Evolutionary conservation across 78 protist genomes (phyloP), one percentile per base, ranked within the genome.

Genomic region (Dictyostelium intermedium): DNA sequence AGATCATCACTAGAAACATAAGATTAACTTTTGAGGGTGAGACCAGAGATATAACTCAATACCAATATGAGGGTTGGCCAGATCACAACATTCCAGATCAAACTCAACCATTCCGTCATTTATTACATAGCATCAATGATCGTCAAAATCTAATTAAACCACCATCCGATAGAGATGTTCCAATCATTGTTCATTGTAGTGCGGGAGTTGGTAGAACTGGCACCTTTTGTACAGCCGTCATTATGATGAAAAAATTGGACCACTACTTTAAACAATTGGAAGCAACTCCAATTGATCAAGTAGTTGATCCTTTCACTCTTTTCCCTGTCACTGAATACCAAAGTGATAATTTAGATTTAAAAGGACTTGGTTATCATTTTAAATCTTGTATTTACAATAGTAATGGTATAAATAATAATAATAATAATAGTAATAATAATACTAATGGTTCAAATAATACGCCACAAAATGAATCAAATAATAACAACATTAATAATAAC

Each of bases 141-240:
- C 86, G 85, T 43, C 97, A 77, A 34, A 73, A 74, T 25, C 81
- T 25, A 25, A 66, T 89, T 10, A 53, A 2, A 50, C 76, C 35
- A 35, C 10, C 47, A 14, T 14, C 43, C 32, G 72, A 87, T 13
- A 27, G 63, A 43, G 1, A 53, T 81, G 76, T 47, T 11, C 98
- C 98, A 9, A 87, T 96, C 7, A 79, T 97, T 1, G 97, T 96
- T 4, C 98, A 97, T 74, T 97, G 98, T 92, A 80, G 95, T 70
- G 98, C 97, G 0, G 98, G 98, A 34, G 92, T 97, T 43, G 98
- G 98, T 7, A 91, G 98, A 61, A 96, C 97, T 6, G 98, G 98
- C 18, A 95, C 97, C 32, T 97, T 96, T 79, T 89, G 92, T n/a
- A 92, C 97, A 18, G 85, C 95, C n/a, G 97, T 96, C n/a, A 84